These are phyloP conservation scores for Straminergon stramineum DNA, from an alignment of 225 moss, liverwort and hornwort species.

Conservation along the genomic window DNA sequence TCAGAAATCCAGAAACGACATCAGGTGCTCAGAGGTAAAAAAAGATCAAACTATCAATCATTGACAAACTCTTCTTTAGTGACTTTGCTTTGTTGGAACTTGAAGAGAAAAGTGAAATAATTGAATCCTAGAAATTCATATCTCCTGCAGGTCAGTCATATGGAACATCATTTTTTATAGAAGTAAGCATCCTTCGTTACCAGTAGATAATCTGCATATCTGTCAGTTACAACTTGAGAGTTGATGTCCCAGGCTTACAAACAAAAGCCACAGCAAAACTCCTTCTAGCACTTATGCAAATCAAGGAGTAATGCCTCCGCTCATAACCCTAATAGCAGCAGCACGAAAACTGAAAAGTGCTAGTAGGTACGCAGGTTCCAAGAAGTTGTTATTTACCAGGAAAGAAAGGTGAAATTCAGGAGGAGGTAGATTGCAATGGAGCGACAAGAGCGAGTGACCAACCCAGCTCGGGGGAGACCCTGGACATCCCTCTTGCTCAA, in stretches of 20 bases:
- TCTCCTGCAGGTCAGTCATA: not conserved
- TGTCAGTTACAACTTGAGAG: not conserved
- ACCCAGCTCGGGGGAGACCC: not conserved
- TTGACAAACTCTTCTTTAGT: not conserved
- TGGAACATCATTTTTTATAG: not conserved
- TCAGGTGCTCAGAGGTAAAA: constrained; percentile 1
- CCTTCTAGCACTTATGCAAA: not conserved
- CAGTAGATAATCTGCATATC: not conserved
- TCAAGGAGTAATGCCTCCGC: not conserved
- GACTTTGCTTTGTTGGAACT: not conserved
- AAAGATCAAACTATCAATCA: not conserved
- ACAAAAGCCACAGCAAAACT: not conserved
- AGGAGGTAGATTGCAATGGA: not conserved
- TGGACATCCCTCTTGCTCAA: not conserved
- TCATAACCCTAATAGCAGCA: not conserved
- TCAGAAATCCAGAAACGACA: not conserved
- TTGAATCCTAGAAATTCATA: not conserved
- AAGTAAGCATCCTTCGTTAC: not conserved
- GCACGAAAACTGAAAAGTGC: not conserved
- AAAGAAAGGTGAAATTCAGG: not conserved
- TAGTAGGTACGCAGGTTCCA: not conserved
- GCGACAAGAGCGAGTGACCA: not conserved
- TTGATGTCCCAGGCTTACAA: not conserved
- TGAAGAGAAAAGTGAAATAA: not conserved
- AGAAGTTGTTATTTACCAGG: not conserved